Evolutionary conservation across 139 green algal genomes (phyloP), one percentile per base, ranked within the genome.

Genomic region (Haematococcus sp.): DNA sequence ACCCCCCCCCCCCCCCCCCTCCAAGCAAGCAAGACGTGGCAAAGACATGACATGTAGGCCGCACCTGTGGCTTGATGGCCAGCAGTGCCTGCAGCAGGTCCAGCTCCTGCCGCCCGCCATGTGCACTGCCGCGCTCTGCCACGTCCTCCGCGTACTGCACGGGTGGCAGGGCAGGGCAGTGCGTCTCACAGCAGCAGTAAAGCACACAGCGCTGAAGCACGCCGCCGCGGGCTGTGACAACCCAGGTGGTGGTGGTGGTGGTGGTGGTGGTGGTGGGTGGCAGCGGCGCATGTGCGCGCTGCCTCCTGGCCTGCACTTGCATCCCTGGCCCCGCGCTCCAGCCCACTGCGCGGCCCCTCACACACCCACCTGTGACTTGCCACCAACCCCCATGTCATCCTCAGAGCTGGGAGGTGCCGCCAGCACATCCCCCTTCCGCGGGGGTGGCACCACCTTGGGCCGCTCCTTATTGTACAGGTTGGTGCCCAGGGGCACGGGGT

Each of bases 401-500:
- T 64, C 70, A 9, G 55, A 44, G 25, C 46, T 71, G 43, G 75
- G 32, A 1, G 71, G 71, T 19, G 28, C 65, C 15, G 55, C 49
- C 4, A 75, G 33, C 7, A 46, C 59, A 44, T 82, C 76, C 0
- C 71, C 76, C 58, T 75, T 82, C 30, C 76, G 76, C 16, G 67
- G 65, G 23, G 84, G 84, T 27, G 84, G 84, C 43, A 84, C 76
- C 30, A 86, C 81, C 72, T 81, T 77, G 27, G 73, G 11, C 11
- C 85, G 65, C 28, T 81, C 75, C 72, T 87, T 87, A 66, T 79
- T 77, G 76, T 92, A 92, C 59, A 92, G 75, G 77, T 92, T 92
- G 71, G 77, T 75, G 13, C 87, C 87, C 30, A 89, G 83, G 0
- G 74, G 69, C 19, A 75, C 76, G 3, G 87, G 84, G 76, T 90